A percentile compares a stretch with the other conserved stretches of the same genome.
Evolutionary conservation across 352 stramenopile species (phyloP).

Genomic region (Blastocystis sp.): DNA sequence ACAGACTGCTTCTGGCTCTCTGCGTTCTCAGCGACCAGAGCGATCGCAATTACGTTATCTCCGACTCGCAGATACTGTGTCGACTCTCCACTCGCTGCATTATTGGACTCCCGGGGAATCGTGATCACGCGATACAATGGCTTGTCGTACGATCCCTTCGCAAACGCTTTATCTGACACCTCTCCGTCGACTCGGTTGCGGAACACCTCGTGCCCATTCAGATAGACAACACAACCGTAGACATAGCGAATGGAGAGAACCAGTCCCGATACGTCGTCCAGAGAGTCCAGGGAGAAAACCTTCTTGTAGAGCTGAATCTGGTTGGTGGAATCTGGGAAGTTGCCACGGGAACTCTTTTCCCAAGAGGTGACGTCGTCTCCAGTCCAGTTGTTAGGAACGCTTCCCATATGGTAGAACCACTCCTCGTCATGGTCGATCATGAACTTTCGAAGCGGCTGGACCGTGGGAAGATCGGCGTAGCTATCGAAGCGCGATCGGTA

Average conservation of each 20-base stretch:
- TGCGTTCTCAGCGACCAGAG: neutral
- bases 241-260: slow-evolving; percentile 1
- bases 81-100: neutral
- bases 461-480: neutral
- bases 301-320: slow-evolving; percentile 32
- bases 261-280: neutral
- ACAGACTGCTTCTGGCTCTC: neutral
- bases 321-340: neutral
- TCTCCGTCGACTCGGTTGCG: neutral
- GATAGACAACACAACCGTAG: slow-evolving; percentile 38
- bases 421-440: neutral
- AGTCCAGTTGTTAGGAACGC: neutral
- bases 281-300: neutral
- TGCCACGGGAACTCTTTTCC: neutral
- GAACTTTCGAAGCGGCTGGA: neutral
- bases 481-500: neutral
- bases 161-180: neutral
- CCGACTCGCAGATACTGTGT: neutral
- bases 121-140: slow-evolving; percentile 1
- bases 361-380: neutral
- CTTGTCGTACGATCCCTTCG: neutral
- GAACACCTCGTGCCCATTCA: slow-evolving; percentile 55
- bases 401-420: slow-evolving; percentile 8
- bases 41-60: neutral
- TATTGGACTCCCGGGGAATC: neutral